phyloP scores from a whole-genome alignment of 768 basidiomycete genomes.

The Suillus subaureus region DNA sequence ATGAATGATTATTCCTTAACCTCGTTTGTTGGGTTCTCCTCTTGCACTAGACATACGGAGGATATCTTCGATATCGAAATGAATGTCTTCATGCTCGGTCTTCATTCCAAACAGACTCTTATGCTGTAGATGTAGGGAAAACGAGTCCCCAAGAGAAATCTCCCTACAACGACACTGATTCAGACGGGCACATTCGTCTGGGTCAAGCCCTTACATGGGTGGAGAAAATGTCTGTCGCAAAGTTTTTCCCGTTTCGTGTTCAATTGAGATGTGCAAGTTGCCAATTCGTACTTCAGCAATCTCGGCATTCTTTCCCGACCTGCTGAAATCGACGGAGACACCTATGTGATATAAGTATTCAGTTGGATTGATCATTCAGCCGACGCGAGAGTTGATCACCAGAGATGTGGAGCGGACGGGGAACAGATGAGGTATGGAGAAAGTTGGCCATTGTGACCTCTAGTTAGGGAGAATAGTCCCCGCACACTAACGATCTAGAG shows the following conservation, averaged over 20 bases:
- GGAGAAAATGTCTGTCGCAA: neutral
- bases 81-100: neutral
- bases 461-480: no score
- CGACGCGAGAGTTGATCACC: no score
- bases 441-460: no score
- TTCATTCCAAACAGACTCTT: neutral
- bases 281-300: neutral
- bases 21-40: no score
- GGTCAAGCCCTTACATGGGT: neutral
- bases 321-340: neutral
- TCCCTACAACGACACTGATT: neutral
- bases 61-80: neutral
- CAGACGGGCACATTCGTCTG: neutral
- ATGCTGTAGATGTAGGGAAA: neutral
- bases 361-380: neutral
- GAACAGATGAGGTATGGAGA: no score
- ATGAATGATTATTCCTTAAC: neutral
- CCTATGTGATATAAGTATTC: neutral
- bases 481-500: no score
- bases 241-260: neutral
- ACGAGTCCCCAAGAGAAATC: neutral
- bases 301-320: neutral
- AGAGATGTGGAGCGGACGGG: no score
- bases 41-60: neutral
- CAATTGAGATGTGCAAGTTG: neutral